phyloP scores from a whole-genome alignment of 73 alveolate species.

The Diophrys appendiculata region DNA sequence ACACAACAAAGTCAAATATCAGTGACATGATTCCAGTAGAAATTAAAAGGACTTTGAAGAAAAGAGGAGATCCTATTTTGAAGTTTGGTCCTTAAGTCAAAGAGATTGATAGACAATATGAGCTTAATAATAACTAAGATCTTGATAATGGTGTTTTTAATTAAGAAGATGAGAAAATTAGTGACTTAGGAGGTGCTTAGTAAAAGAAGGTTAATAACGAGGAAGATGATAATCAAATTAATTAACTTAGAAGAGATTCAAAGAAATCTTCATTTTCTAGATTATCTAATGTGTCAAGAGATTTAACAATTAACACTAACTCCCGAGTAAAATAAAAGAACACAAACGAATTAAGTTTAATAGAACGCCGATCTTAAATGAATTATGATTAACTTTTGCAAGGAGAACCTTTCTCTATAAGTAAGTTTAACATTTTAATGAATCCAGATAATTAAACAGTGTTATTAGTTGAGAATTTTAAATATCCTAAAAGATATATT shows the following conservation, averaged over 20 bases:
- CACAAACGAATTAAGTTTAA: too few species aligned
- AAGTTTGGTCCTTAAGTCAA: slow-evolving; percentile 23
- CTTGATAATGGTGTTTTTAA: slow-evolving; percentile 31
- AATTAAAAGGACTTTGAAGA: background rate
- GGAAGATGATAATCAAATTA: background rate
- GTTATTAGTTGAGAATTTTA: too few species aligned
- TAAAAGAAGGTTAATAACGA: background rate
- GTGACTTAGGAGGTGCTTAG: background rate
- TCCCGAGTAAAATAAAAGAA: background rate
- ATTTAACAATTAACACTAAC: too few species aligned
- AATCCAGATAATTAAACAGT: too few species aligned
- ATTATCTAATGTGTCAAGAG: too few species aligned
- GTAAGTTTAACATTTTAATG: too few species aligned
- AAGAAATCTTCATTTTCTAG: too few species aligned
- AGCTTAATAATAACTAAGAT: slow-evolving; percentile 27
- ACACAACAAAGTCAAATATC: slow-evolving; percentile 1
- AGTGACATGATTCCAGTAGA: background rate
- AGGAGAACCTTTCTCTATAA: too few species aligned
- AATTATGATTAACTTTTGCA: too few species aligned
- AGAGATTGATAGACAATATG: slow-evolving; percentile 35
- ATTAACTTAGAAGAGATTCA: too few species aligned
- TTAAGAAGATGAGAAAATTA: background rate
- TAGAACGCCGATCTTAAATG: too few species aligned
- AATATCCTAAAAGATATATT: background rate
- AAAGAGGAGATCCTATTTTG: slow-evolving; percentile 1